phyloP scores from a whole-genome alignment of 495 filamentous ascomycete genomes.

The Echria macrotheca region DNA sequence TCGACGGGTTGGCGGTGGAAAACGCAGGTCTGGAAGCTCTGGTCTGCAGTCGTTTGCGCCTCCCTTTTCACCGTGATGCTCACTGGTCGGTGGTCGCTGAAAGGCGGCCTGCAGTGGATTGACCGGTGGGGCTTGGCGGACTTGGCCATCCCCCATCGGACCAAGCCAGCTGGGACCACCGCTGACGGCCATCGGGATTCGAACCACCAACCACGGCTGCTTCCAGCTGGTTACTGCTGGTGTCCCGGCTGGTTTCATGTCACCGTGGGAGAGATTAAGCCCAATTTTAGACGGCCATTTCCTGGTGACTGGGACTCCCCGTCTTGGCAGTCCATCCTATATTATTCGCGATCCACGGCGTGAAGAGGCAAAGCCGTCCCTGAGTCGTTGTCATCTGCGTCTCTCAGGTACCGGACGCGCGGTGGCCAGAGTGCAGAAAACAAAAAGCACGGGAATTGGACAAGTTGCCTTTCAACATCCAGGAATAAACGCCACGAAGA shows the following conservation, averaged over 20 bases:
- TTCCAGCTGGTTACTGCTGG: background rate
- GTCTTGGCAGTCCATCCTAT: background rate
- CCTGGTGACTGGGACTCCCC: background rate
- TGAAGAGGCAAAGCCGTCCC: no score
- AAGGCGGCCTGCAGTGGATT: no score
- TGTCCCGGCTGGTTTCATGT: constrained; percentile 6
- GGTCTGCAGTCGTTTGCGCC: constrained; percentile 4
- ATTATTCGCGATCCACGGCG: no score
- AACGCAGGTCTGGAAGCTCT: background rate
- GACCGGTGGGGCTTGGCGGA: no score
- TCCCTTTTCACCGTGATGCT: background rate
- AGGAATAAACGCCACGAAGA: constrained; percentile 2
- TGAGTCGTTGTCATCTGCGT: no score
- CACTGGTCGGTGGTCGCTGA: background rate
- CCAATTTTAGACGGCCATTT: constrained; percentile 1
- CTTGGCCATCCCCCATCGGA: background rate
- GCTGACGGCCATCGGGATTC: constrained; percentile 2
- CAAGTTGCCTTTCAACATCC: background rate
- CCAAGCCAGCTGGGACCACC: constrained; percentile 1
- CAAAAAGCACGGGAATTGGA: background rate
- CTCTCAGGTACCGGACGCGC: no score
- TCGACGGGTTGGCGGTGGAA: constrained; percentile 1
- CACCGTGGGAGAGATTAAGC: constrained; percentile 10
- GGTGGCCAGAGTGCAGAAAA: no score
- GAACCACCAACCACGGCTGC: background rate